A percentile compares a stretch with the other conserved stretches of the same genome.
phyloP scores from a whole-genome alignment of 441 rosid genomes.

The Dalechampia spathulata region DNA sequence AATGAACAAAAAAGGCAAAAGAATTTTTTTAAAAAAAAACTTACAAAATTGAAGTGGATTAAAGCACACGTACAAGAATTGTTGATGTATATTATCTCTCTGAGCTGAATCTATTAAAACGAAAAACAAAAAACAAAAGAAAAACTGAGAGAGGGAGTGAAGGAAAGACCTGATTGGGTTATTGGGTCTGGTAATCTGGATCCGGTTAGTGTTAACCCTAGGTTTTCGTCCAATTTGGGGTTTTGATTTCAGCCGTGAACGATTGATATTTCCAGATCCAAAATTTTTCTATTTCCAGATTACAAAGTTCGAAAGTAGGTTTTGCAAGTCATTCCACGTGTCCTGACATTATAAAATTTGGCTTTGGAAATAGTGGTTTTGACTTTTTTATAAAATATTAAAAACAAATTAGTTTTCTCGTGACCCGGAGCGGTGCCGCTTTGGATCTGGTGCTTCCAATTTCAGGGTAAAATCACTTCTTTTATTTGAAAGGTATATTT shows the following conservation, averaged over 20 bases:
- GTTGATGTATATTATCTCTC: too few species aligned
- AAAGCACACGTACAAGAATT: not conserved
- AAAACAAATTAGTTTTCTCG: too few species aligned
- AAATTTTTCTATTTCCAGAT: conserved; percentile 9
- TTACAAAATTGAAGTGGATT: conserved; percentile 1
- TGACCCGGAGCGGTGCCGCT: too few species aligned
- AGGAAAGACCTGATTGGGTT: conserved; percentile 24
- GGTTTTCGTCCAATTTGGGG: conserved; percentile 30
- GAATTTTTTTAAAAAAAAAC: not conserved
- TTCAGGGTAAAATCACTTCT: too few species aligned
- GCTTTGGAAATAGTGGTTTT: not conserved
- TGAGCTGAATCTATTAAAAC: not conserved
- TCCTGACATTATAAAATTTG: not conserved
- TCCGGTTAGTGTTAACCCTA: conserved; percentile 41
- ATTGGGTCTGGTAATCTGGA: conserved; percentile 25
- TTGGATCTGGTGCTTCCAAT: too few species aligned
- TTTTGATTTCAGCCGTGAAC: conserved; percentile 14
- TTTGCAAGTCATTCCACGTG: not conserved
- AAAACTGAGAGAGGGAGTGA: not conserved
- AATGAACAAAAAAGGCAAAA: conserved; percentile 14
- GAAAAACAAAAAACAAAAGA: not conserved
- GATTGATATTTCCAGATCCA: conserved; percentile 10
- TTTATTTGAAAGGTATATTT: too few species aligned
- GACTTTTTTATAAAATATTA: too few species aligned
- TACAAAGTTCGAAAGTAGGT: not conserved